These are phyloP conservation scores for Camellia lanceoleosa DNA, from an alignment of 148 eudicot species.

Conservation along the genomic window DNA sequence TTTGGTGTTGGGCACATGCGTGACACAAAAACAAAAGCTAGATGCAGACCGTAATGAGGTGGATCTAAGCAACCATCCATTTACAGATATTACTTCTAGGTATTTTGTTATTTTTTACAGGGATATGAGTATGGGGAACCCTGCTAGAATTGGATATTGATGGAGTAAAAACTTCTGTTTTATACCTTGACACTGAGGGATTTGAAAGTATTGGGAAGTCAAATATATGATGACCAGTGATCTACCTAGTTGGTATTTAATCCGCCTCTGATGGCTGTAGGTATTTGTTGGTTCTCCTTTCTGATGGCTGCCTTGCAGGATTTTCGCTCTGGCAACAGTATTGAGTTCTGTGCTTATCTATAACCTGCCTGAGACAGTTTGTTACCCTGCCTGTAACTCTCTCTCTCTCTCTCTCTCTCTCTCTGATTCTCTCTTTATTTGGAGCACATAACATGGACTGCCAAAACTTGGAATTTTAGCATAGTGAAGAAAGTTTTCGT, in stretches of 20 bases:
- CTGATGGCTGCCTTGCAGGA: slow-evolving; percentile 47
- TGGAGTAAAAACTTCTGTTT: slow-evolving; percentile 80
- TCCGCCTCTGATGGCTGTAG: slow-evolving; percentile 10
- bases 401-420: background rate
- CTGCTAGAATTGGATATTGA: slow-evolving; percentile 73
- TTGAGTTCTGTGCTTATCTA: slow-evolving; percentile 93
- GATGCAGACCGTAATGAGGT: background rate
- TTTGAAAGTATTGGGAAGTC: slow-evolving; percentile 99
- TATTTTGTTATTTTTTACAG: slow-evolving; percentile 33
- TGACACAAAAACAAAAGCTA: slow-evolving; percentile 95
- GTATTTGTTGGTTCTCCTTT: slow-evolving; percentile 18
- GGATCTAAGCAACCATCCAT: slow-evolving; percentile 3
- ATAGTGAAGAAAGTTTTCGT: background rate
- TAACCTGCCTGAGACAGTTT: slow-evolving; percentile 96
- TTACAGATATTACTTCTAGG: background rate
- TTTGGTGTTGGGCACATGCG: slow-evolving; percentile 99
- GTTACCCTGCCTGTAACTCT: slow-evolving; percentile 40
- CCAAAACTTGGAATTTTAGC: slow-evolving; percentile 2
- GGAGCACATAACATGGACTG: background rate
- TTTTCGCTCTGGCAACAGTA: slow-evolving; percentile 89
- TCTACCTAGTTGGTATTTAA: slow-evolving; percentile 1
- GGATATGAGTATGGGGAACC: slow-evolving; percentile 97
- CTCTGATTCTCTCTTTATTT: background rate
- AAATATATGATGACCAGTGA: slow-evolving; percentile 95
- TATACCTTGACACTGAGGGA: slow-evolving; percentile 97